These are phyloP conservation scores for Solanum chilense DNA, from an alignment of 257 asterid species.

Conservation along the genomic window DNA sequence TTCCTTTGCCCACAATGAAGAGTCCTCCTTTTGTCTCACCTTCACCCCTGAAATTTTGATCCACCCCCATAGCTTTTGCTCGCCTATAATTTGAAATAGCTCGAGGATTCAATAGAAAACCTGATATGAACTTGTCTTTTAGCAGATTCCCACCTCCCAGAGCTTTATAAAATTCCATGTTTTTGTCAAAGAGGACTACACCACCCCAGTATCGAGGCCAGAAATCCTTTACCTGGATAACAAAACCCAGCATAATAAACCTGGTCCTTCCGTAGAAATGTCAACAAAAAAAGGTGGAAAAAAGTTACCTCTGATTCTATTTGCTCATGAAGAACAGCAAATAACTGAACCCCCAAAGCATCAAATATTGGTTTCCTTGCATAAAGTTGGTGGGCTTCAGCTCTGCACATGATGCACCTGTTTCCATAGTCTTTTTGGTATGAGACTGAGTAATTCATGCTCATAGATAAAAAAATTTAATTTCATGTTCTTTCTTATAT, in stretches of 20 bases:
- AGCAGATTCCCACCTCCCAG: conserved; percentile 86
- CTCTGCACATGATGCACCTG: conserved; percentile 81
- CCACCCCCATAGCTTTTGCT: conserved; percentile 54
- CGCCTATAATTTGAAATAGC: conserved; percentile 73
- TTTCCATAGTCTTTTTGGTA: neutral
- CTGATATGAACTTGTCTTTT: conserved; percentile 68
- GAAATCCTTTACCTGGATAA: conserved; percentile 58
- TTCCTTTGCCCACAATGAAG: conserved; percentile 62
- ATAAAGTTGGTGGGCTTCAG: conserved; percentile 86
- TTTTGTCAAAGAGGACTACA: conserved; percentile 44
- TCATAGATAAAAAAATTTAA: neutral
- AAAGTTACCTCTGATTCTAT: conserved; percentile 64
- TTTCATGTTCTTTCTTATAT: neutral
- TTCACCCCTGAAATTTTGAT: conserved; percentile 68
- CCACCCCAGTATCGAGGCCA: conserved; percentile 98
- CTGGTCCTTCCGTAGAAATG: neutral
- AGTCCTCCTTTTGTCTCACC: conserved; percentile 84
- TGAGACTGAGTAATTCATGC: neutral
- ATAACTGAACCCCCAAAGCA: conserved; percentile 66
- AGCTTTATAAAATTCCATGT: conserved; percentile 61
- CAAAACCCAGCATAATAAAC: neutral
- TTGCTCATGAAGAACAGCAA: conserved; percentile 66
- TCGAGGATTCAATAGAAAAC: conserved; percentile 67
- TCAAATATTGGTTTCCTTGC: conserved; percentile 73
- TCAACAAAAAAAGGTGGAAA: neutral